Conservation (phyloP, 352 stramenopile genomes). For the Phytophthora pluvialis region DNA sequence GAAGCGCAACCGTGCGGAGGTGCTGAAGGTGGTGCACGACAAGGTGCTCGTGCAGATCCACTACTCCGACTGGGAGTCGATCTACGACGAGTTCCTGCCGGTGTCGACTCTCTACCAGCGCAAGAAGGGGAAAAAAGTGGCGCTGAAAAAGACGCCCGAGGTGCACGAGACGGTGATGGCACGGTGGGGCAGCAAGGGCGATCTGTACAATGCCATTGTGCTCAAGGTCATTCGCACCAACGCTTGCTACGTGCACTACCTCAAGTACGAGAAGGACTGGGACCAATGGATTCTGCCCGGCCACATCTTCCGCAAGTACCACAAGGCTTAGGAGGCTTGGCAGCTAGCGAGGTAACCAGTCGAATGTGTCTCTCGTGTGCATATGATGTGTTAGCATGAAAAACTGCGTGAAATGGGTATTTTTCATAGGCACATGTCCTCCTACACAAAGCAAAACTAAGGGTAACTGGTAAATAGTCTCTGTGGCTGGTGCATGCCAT, state of each 20-base stretch:
- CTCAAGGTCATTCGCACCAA: constrained; percentile 83
- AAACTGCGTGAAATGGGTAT: too few relatives aligned
- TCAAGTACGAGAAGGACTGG: constrained; percentile 88
- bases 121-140: constrained; percentile 55
- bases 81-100: constrained; percentile 84
- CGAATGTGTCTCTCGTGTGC: constrained; percentile 26
- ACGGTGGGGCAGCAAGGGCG: constrained; percentile 71
- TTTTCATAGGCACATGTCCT: too few relatives aligned
- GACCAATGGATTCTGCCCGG: constrained; percentile 82
- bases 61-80: constrained; percentile 82
- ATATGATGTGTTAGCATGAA: constrained; percentile 13
- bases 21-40: constrained; percentile 69
- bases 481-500: not conserved
- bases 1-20: constrained; percentile 71
- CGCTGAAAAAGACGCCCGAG: constrained; percentile 63
- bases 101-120: constrained; percentile 69
- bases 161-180: constrained; percentile 79
- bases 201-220: constrained; percentile 82
- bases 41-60: constrained; percentile 82
- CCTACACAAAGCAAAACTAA: not conserved
- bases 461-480: constrained; percentile 9
- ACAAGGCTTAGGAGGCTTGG: constrained; percentile 19
- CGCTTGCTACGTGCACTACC: constrained; percentile 80
- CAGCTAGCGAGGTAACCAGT: constrained; percentile 2
- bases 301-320: constrained; percentile 85